Evolutionary conservation across 805 yeast genomes (phyloP), one percentile per base, ranked within the genome.

Genomic region (Lachancea meyersii): DNA sequence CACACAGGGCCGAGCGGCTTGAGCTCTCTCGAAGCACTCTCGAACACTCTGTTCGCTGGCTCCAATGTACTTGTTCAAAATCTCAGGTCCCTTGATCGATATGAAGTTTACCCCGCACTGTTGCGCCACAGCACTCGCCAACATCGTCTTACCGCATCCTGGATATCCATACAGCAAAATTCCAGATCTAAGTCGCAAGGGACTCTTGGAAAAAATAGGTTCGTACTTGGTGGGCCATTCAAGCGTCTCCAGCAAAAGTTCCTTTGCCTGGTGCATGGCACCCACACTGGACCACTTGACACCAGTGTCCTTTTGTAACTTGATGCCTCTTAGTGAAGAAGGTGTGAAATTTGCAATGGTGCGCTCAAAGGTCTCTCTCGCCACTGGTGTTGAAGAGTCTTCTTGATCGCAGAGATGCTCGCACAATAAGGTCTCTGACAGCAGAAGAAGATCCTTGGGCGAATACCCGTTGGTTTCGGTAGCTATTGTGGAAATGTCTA

Each of bases 201-300:
- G 95, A 55, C 95, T 86, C 48, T 78, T 79, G 14, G 82, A 80
- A 64, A 93, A 91, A n/a, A 91, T 86, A 5, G 97, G 96, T 0
- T 96, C 94, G 58, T 91, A 91, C 54, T 82, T 87, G 1, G 95
- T 86, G 2, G 98, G 98, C 97, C 97, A 91, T 57, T 93, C 97
- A 26, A 91, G 65, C 0, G 97, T 93, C 58, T 91, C 97, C 40
- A 87, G 61, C 8, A 91, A 64, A 0, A 86, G 68, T 8, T 74
- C 69, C 56, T 91, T 91, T 1, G 94, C 93, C 13, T 79, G 82
- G 16, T 66, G 66, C 42, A 91, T 67, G 0, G 97, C 98, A 5
- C 97, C 98, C 50, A 91, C 86, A 51, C 88, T 95, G 2, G 70
- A 54, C 98, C 98, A 91, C 35, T 75, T 73, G 0, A 80, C 76